Evolutionary conservation across 805 yeast genomes (phyloP), one percentile per base, ranked within the genome.

Genomic region (Wickerhamomyces canadensis): DNA sequence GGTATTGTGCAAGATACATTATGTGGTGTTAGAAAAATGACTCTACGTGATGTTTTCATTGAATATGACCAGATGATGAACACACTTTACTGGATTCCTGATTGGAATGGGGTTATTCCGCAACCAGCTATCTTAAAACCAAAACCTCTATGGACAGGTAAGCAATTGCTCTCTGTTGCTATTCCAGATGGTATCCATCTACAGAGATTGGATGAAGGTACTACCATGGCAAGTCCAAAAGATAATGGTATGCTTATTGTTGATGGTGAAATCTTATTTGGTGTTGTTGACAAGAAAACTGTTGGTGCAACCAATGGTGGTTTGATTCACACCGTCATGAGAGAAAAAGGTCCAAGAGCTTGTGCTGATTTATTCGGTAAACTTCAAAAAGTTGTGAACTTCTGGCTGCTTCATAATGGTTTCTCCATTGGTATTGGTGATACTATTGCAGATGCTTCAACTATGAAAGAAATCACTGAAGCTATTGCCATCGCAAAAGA

Each of bases 381-480:
- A 50, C 76, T 91, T 43, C 99, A 93, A 64, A 91, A 88, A 57
- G 94, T 93, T 41, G 96, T 89, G 28, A 93, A 93, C 64, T 93
- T 74, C 62, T 93, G 98, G 99, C 72, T 93, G 43, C 72, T 93
- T 37, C 98, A 94, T 59, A 86, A 85, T 54, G 98, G 98, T 43
- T 93, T 93, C 67, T 91, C 98, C 11, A 94, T 94, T 52, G 99
- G 99, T 75, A 93, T 93, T 64, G 99, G 99, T 72, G 99, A 93
- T 65, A 93, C 98, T 4, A 94, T 93, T 68, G 98, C 98, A 34
- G 98, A 94, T 70, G 78, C 89, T n/a, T 80, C 76, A 22, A 93
- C 99, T 29, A 94, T 93, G 96, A 79, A 80, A 50, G 83, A 82
- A 49, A 89, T 93, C 52, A 93, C 98, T 1, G 81, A 83, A 41